These are phyloP conservation scores for Wickerhamiella bombiphila DNA, from an alignment of 805 yeast genomes.

Conservation along the genomic window DNA sequence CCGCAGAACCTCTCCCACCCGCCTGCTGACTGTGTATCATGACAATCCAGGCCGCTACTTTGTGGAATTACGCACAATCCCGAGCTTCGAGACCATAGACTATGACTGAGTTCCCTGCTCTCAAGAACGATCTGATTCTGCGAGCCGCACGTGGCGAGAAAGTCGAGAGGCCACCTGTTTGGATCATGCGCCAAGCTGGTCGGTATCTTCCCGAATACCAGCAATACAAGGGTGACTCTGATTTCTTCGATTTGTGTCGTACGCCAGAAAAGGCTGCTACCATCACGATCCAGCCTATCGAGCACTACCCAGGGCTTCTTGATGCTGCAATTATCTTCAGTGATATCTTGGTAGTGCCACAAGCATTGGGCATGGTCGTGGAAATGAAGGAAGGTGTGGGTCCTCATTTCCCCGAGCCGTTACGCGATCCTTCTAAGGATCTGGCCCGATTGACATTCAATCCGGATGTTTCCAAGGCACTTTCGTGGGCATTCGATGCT, in stretches of 20 bases:
- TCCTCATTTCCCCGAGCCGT: slow-evolving; percentile 80
- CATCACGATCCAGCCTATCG: slow-evolving; percentile 90
- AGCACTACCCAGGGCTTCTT: slow-evolving; percentile 71
- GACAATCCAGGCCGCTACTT: no score
- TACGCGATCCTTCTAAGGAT: slow-evolving; percentile 60
- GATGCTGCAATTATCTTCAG: slow-evolving; percentile 97
- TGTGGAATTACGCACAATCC: no score
- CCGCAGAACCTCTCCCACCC: no score
- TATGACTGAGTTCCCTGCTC: slow-evolving; percentile 45
- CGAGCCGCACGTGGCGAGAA: slow-evolving; percentile 82
- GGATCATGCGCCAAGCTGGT: slow-evolving; percentile 22
- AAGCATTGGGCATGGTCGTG: slow-evolving; percentile 94
- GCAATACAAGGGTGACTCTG: slow-evolving; percentile 66
- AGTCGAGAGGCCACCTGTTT: slow-evolving; percentile 94
- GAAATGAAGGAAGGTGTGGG: slow-evolving; percentile 91
- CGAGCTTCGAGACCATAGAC: no score
- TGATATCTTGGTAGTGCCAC: slow-evolving; percentile 92
- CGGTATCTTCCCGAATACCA: slow-evolving; percentile 63
- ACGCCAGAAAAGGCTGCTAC: slow-evolving; percentile 88
- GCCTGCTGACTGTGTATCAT: no score
- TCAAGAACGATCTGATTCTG: slow-evolving; percentile 78
- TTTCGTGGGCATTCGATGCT: slow-evolving; percentile 93
- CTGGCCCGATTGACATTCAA: slow-evolving; percentile 30
- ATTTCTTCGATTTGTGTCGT: slow-evolving; percentile 90
- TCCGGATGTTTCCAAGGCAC: slow-evolving; percentile 55